Evolutionary conservation across 2,329 filamentous ascomycete species (phyloP).

Genomic region (Cordyceps cicadae): DNA sequence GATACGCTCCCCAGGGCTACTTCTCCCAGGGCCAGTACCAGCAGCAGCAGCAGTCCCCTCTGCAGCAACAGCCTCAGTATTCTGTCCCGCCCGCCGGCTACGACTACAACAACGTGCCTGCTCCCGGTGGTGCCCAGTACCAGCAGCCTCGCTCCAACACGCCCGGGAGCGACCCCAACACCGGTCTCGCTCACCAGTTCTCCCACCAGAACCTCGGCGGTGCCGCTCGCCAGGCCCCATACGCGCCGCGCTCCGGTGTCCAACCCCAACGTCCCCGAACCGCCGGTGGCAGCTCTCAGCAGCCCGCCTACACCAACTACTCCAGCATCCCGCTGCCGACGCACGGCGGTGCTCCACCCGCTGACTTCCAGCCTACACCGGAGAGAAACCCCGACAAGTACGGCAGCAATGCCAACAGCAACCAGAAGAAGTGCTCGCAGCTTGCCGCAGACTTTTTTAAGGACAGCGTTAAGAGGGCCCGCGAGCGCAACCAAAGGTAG

Average conservation of each 20-base stretch:
- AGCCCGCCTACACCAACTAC: constrained; percentile 57
- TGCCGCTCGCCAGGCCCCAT: constrained; percentile 60
- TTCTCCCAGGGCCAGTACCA: constrained; percentile 50
- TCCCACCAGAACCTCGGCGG: constrained; percentile 88
- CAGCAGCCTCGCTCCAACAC: constrained; percentile 45
- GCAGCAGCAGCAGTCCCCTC: constrained; percentile 43
- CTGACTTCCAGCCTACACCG: constrained; percentile 69
- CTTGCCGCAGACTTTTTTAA: constrained; percentile 90
- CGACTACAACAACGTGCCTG: constrained; percentile 44
- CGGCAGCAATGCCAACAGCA: constrained; percentile 55
- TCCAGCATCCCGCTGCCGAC: constrained; percentile 55
- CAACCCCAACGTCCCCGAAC: constrained; percentile 79
- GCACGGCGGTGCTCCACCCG: constrained; percentile 49
- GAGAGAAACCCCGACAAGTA: constrained; percentile 82
- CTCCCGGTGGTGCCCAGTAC: constrained; percentile 23
- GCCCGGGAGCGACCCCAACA: constrained; percentile 72
- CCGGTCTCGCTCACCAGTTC: constrained; percentile 89
- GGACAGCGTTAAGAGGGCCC: constrained; percentile 91
- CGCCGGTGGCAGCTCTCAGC: constrained; percentile 60
- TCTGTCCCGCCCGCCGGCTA: constrained; percentile 30
- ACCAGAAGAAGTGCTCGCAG: constrained; percentile 62
- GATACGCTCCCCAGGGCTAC: constrained; percentile 28
- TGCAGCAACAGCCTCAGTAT: constrained; percentile 38
- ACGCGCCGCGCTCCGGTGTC: constrained; percentile 58
- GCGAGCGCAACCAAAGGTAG: constrained; percentile 90